A percentile compares a stretch with the other conserved stretches of the same genome.
phyloP scores from a whole-genome alignment of 148 eudicot genomes.

The Chenopodium formosanum region DNA sequence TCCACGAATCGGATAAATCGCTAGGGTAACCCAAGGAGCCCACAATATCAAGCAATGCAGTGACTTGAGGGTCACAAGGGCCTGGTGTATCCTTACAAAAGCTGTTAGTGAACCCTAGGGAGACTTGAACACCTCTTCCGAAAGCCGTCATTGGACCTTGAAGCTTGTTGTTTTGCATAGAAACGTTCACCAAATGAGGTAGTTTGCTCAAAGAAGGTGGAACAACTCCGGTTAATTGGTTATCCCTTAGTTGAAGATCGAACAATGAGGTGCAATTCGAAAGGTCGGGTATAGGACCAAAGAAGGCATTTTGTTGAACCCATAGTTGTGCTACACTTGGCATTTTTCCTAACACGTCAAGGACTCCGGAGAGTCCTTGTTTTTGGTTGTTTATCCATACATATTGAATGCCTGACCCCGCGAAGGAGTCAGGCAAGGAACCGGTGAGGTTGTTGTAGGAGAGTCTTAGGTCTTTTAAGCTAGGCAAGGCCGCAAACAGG shows the following conservation, averaged over 20 bases:
- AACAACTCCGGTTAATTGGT: constrained; percentile 36
- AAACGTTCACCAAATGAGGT: constrained; percentile 28
- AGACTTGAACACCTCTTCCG: constrained; percentile 19
- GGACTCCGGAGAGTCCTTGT: constrained; percentile 46
- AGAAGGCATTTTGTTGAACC: constrained; percentile 38
- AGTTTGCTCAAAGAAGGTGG: constrained; percentile 32
- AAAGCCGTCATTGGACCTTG: constrained; percentile 44
- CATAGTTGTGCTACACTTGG: constrained; percentile 33
- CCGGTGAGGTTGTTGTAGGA: constrained; percentile 70
- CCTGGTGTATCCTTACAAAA: constrained; percentile 36
- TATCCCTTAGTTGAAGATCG: constrained; percentile 45
- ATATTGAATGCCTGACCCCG: constrained; percentile 38
- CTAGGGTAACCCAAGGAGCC: constrained; percentile 33
- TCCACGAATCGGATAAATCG: constrained; percentile 35
- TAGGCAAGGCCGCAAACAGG: constrained; percentile 42
- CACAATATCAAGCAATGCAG: constrained; percentile 26
- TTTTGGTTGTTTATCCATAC: constrained; percentile 64
- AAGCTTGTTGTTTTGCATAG: constrained; percentile 39
- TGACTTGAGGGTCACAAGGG: constrained; percentile 39
- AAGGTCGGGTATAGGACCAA: constrained; percentile 34
- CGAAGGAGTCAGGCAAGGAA: constrained; percentile 46
- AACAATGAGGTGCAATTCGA: constrained; percentile 31
- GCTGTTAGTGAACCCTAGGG: constrained; percentile 23
- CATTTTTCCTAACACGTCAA: constrained; percentile 54
- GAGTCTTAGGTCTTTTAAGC: constrained; percentile 38